Base-by-base conservation (phyloP, 2,329 filamentous ascomycete genomes). In the Diatrype stigma region DNA sequence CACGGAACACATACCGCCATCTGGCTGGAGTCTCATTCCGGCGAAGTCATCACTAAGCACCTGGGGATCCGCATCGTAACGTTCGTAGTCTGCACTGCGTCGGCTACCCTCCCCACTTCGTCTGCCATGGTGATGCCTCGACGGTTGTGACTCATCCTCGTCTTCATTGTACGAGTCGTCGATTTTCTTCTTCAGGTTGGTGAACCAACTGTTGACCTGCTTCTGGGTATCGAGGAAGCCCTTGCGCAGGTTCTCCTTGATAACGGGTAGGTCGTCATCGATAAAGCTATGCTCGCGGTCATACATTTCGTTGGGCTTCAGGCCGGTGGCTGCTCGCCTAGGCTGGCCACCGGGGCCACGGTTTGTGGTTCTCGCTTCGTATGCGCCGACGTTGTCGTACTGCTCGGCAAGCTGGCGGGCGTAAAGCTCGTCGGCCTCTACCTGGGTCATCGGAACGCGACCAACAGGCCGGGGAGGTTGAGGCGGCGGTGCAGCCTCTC, bases 221-320 rank as follows among this genome's bases (percentile, higher is more conserved):
- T 82, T 85, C 73, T 97, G 94, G 2, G 94, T 97, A 65, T 99
- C 92, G 50, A 91, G 65, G 72, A 99, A 99, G 3, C 94, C 94
- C 73, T 97, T 95, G 66, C 87, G 87, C 60, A 99, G 81, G 64
- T 95, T 96, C 67, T 96, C 90, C 59, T 86, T 86, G 65, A 99
- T 96, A 46, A 93, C 85, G 1, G 94, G 93, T 14, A 99, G 81
- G 60, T 99, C 94, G 63, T 99, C 94, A 62, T 99, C 94, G 60
- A 97, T 83, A 70, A 99, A 99, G 74, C 84, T 96, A 64, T 87
- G 87, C 62, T 96, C 90, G 45, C 81, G 82, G 46, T 90, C 84
- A 35, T 84, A 76, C 54, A 76, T 69, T 56, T 82, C 78, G 60
- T 81, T 79, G 48, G 78, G 77, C 56, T 77, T 76, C 45, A 80